These are phyloP conservation scores for Raphidocelis subcapitata DNA, from an alignment of 139 green algal species.

Conservation along the genomic window DNA sequence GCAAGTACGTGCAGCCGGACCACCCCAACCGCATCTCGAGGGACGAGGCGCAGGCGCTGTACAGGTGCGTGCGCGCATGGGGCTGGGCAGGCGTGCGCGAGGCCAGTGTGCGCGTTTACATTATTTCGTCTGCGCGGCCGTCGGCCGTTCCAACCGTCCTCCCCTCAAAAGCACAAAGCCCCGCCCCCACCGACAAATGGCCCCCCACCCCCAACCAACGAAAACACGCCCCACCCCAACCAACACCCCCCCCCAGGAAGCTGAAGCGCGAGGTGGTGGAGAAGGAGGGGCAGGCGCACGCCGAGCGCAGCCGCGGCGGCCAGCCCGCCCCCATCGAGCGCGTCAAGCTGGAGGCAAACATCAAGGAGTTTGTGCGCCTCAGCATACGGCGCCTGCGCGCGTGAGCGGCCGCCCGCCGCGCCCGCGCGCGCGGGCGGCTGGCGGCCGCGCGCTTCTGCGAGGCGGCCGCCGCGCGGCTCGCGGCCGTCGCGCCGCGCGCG, in stretches of 20 bases:
- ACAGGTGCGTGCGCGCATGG: conserved; percentile 34
- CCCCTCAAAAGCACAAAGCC: no score
- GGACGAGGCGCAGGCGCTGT: conserved; percentile 46
- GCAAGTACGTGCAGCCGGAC: conserved; percentile 72
- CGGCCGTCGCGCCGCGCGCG: no score
- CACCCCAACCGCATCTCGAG: conserved; percentile 53
- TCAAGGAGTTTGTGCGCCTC: conserved; percentile 65
- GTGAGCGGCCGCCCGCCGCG: no score
- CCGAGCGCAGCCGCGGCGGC: conserved; percentile 38
- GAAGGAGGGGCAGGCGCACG: conserved; percentile 65
- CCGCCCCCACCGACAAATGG: no score
- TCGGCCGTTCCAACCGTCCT: no score
- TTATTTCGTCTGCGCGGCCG: no score
- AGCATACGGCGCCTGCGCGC: conserved; percentile 43
- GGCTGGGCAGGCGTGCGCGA: no score
- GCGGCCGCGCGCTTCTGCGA: not conserved
- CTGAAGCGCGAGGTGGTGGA: conserved; percentile 58
- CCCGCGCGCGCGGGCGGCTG: not conserved
- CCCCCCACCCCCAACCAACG: no score
- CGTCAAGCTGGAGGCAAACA: conserved; percentile 67
- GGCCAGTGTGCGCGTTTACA: no score
- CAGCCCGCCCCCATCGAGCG: conserved; percentile 57
- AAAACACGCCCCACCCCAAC: no score
- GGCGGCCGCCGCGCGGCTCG: no score
- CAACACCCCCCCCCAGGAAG: conserved; percentile 32